Conservation (phyloP, 108 stramenopile genomes). For the Schizochytrium sp. region DNA sequence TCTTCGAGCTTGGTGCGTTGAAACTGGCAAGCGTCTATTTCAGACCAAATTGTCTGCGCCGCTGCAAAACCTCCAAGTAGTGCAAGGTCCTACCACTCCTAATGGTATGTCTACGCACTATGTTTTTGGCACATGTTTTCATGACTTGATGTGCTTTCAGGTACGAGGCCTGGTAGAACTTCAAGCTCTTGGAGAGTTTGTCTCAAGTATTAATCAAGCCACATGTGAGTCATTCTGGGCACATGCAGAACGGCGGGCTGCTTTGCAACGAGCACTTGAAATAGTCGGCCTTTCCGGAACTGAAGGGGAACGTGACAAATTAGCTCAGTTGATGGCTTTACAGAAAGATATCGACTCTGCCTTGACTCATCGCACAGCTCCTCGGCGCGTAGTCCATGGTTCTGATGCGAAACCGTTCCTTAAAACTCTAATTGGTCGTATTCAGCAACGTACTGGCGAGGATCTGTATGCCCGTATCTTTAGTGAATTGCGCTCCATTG, state of each 20-base stretch:
- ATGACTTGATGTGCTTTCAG: not conserved
- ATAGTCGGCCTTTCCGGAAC: not conserved
- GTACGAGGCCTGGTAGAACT: slow-evolving; percentile 31
- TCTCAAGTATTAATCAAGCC: not conserved
- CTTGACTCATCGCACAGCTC: not conserved
- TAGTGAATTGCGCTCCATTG: not conserved
- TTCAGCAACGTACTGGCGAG: slow-evolving; percentile 1
- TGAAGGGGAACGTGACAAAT: not conserved
- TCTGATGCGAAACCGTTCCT: not conserved
- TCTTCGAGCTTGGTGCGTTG: slow-evolving; percentile 13
- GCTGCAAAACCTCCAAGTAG: not conserved
- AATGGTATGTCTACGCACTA: not conserved
- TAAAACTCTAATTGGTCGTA: not conserved
- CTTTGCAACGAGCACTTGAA: not conserved
- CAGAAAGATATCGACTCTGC: not conserved
- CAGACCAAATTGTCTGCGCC: not conserved
- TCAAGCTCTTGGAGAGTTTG: slow-evolving; percentile 49
- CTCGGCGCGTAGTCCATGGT: slow-evolving; percentile 1
- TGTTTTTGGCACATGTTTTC: not conserved
- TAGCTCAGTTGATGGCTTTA: not conserved
- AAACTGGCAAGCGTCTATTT: slow-evolving; percentile 33
- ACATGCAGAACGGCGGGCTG: not conserved
- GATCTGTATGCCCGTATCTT: not conserved
- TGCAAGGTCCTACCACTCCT: not conserved
- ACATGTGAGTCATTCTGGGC: slow-evolving; percentile 54